Base-by-base conservation (phyloP, 768 basidiomycete genomes). In the Cystobasidium ongulense region DNA sequence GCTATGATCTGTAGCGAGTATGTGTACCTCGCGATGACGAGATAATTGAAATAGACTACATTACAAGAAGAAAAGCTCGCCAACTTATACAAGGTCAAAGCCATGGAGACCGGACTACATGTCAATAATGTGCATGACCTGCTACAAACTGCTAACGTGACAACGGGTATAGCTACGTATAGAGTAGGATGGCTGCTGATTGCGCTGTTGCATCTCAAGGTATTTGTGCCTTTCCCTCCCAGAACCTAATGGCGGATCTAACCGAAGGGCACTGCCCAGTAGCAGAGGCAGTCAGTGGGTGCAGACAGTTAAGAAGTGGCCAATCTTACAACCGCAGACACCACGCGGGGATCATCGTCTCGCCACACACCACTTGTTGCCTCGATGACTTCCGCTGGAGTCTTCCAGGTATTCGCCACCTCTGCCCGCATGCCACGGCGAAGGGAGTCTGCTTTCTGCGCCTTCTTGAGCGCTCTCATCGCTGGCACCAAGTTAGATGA, bases 391-490 rank as follows among this genome's bases (percentile, higher is more conserved):
- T 54, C 52, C 5, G n/a, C n/a, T 23, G 52, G 52, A n/a, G 52
- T 54, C 52, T 54, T 54, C 52, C 52, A 54, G 52, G 52, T 23
- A n/a, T 54, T 54, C 8, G n/a, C 27, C 21, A 8, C 52, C n/a
- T 29, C n/a, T 8, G n/a, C 27, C n/a, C 52, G 52, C 52, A 54
- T 54, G 27, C 52, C n/a, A 23, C 27, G 21, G 27, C 52, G 52
- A 10, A 54, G 5, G 7, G 21, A n/a, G n/a, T 54, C 52, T 54
- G 52, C 27, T n/a, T 54, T 54, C 52, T 54, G 52, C n/a, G 52
- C 52, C 52, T 54, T 54, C n/a, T 54, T 54, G 52, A 54, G 52
- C n/a, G 52, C 52, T 29, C 52, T 54, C 52, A 54, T 54, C 5
- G 52, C 52, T n/a, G 52, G 52, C n/a, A 54, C 52, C n/a, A 54